Percentiles rank a stretch among this genome's conserved stretches.
phyloP scores from a whole-genome alignment of 129 eudicot genomes.

The Artemisia annua region DNA sequence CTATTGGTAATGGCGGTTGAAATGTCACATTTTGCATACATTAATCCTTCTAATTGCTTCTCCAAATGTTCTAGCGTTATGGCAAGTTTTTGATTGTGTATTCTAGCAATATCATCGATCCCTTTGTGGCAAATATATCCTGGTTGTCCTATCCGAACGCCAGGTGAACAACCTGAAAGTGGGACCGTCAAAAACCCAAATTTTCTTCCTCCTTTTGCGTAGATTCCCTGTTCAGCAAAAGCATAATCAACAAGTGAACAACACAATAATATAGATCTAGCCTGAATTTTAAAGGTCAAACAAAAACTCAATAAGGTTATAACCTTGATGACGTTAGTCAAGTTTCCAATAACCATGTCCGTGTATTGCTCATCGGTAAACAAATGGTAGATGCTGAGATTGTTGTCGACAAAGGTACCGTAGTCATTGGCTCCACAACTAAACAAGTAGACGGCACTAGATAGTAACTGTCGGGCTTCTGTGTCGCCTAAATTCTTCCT shows the following conservation, averaged over 20 bases:
- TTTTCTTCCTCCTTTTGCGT: conserved; percentile 53
- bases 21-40: conserved; percentile 34
- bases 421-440: conserved; percentile 59
- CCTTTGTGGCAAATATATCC: conserved; percentile 34
- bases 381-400: background rate
- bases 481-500: conserved; percentile 25
- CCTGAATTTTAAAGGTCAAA: no score
- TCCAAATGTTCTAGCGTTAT: conserved; percentile 6
- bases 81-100: conserved; percentile 33
- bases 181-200: conserved; percentile 39
- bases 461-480: conserved; percentile 20
- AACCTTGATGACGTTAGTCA: conserved; percentile 39
- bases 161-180: conserved; percentile 52
- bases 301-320: background rate
- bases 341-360: conserved; percentile 44
- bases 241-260: background rate
- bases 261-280: background rate
- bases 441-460: conserved; percentile 52
- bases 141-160: conserved; percentile 14
- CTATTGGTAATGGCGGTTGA: conserved; percentile 16
- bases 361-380: conserved; percentile 31
- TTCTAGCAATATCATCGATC: conserved; percentile 19
- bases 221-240: conserved; percentile 39
- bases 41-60: conserved; percentile 37
- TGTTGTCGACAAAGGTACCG: conserved; percentile 21